Evolutionary conservation across 2,329 filamentous ascomycete genomes (phyloP).

Genomic region (Domatiomyces globalis): DNA sequence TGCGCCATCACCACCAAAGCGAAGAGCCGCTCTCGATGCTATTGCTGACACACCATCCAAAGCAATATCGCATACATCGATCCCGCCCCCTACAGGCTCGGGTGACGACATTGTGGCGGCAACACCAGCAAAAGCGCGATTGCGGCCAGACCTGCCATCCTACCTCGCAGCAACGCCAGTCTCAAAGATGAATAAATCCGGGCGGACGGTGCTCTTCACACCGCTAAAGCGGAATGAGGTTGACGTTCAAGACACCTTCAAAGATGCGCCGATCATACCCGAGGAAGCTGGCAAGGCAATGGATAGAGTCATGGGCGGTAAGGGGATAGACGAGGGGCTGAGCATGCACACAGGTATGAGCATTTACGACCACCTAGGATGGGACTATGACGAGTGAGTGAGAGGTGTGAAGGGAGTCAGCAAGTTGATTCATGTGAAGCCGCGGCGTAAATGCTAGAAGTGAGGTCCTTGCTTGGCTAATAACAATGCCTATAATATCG

Average conservation of each 20-base stretch:
- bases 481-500: too few species aligned
- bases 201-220: slow-evolving; percentile 13
- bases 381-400: slow-evolving; percentile 23
- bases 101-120: slow-evolving; percentile 1
- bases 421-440: too few species aligned
- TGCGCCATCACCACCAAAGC: slow-evolving; percentile 12
- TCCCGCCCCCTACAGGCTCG: not conserved
- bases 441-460: too few species aligned
- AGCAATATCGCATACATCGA: slow-evolving; percentile 6
- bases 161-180: not conserved
- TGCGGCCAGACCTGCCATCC: slow-evolving; percentile 2
- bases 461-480: too few species aligned
- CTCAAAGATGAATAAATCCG: slow-evolving; percentile 7
- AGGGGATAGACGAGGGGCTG: slow-evolving; percentile 11
- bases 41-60: slow-evolving; percentile 29
- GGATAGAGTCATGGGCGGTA: slow-evolving; percentile 14
- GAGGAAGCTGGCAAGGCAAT: slow-evolving; percentile 18
- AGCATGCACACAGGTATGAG: slow-evolving; percentile 12
- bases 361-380: slow-evolving; percentile 32
- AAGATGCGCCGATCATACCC: slow-evolving; percentile 22
- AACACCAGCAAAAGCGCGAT: slow-evolving; percentile 5
- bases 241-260: slow-evolving; percentile 12
- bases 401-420: not conserved
- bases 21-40: slow-evolving; percentile 15
- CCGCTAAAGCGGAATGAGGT: slow-evolving; percentile 13